These are phyloP conservation scores for Camillea tinctor DNA, from an alignment of 2,329 filamentous ascomycete genomes.

Conservation along the genomic window DNA sequence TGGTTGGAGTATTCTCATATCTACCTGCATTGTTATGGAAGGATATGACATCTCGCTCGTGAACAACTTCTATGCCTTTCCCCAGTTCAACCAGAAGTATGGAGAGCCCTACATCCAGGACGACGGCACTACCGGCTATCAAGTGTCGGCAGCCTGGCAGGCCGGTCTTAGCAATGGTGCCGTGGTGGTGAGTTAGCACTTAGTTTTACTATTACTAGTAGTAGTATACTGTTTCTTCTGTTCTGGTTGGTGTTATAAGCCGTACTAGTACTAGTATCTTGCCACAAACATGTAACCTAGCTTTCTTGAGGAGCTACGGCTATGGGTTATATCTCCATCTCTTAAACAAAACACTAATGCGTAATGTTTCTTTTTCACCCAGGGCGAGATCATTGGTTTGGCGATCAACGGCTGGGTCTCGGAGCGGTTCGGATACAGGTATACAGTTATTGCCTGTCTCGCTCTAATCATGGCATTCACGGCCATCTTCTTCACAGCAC, in stretches of 20 bases:
- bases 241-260: not conserved
- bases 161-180: slow-evolving; percentile 56
- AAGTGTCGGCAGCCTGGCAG: slow-evolving; percentile 62
- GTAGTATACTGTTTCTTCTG: too few species aligned
- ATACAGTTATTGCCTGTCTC: slow-evolving; percentile 61
- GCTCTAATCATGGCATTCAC: slow-evolving; percentile 55
- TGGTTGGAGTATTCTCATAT: slow-evolving; percentile 79
- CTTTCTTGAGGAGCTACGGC: too few species aligned
- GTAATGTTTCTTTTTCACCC: not conserved
- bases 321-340: too few species aligned
- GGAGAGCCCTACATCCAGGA: slow-evolving; percentile 41
- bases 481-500: slow-evolving; percentile 63
- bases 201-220: not conserved
- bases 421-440: slow-evolving; percentile 67
- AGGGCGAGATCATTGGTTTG: slow-evolving; percentile 65
- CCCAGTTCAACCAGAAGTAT: slow-evolving; percentile 58
- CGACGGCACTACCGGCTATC: slow-evolving; percentile 42
- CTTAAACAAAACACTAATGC: not conserved
- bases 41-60: slow-evolving; percentile 81
- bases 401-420: slow-evolving; percentile 64
- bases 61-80: slow-evolving; percentile 72
- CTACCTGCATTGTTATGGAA: slow-evolving; percentile 90
- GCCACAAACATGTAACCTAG: too few species aligned
- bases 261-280: not conserved
- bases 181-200: slow-evolving; percentile 28